These are phyloP conservation scores for Aspergillus haitiensis DNA, from an alignment of 495 filamentous ascomycete genomes.

Conservation along the genomic window DNA sequence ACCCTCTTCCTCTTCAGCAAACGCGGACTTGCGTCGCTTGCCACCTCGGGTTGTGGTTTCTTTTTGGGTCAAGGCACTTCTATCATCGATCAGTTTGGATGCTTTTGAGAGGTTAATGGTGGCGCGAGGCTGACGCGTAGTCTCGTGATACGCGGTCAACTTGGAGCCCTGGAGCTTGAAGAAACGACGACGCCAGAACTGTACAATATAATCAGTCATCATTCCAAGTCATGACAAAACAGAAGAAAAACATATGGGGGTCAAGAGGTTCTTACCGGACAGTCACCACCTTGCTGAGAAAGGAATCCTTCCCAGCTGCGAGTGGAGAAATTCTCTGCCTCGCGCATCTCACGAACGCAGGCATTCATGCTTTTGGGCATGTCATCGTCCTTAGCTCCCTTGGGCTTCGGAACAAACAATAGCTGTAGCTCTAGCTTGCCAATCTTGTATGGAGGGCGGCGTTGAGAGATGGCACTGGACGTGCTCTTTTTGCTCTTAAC, in stretches of 20 bases:
- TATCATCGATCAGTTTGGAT: conserved; percentile 89
- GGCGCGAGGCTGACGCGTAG: conserved; percentile 89
- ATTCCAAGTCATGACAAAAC: conserved; percentile 27
- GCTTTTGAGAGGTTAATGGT: conserved; percentile 97
- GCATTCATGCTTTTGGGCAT: conserved; percentile 99
- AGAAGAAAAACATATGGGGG: background rate
- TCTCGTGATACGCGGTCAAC: conserved; percentile 93
- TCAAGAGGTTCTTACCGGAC: conserved; percentile 69
- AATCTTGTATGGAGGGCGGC: conserved; percentile 87
- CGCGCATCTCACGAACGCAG: conserved; percentile 87
- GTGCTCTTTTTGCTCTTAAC: conserved; percentile 87
- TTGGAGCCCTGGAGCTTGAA: conserved; percentile 92
- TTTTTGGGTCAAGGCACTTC: conserved; percentile 75
- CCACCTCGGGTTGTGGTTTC: conserved; percentile 72
- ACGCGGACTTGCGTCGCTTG: conserved; percentile 84
- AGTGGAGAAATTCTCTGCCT: conserved; percentile 71
- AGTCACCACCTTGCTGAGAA: conserved; percentile 96
- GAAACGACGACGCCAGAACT: conserved; percentile 97
- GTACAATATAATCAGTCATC: conserved; percentile 2
- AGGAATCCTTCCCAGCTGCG: conserved; percentile 83
- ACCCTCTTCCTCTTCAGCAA: conserved; percentile 97
- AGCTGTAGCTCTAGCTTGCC: conserved; percentile 92
- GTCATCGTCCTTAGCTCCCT: conserved; percentile 85
- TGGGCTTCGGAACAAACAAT: conserved; percentile 89
- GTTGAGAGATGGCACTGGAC: conserved; percentile 56